Evolutionary conservation across 2,329 filamentous ascomycete genomes (phyloP).

Genomic region (Aspergillus oerlinghausenensis): DNA sequence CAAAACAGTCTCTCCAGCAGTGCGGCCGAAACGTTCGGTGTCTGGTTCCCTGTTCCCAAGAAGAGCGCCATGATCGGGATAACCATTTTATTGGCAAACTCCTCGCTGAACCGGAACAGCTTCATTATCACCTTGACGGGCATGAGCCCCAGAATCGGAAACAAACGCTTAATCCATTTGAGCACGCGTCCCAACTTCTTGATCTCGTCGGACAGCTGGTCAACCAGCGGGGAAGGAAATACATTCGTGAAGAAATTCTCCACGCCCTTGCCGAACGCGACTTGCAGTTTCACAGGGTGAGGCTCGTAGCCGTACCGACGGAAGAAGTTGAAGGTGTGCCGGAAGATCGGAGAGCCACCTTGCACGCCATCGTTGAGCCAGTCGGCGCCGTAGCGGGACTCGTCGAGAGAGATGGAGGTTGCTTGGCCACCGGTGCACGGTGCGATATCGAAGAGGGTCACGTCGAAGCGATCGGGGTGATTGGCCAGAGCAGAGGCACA

Average conservation of each 20-base stretch:
- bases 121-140: conserved; percentile 62
- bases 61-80: conserved; percentile 70
- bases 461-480: conserved; percentile 60
- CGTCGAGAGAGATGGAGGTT: conserved; percentile 54
- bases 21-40: conserved; percentile 64
- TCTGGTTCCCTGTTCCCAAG: conserved; percentile 70
- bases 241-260: conserved; percentile 60
- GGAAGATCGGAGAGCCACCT: conserved; percentile 57
- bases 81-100: conserved; percentile 67
- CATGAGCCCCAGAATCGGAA: conserved; percentile 53
- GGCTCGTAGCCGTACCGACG: conserved; percentile 53
- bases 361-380: conserved; percentile 62
- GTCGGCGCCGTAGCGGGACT: conserved; percentile 52
- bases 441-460: conserved; percentile 59
- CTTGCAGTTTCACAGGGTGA: conserved; percentile 55
- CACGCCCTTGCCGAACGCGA: conserved; percentile 55
- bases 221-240: conserved; percentile 53
- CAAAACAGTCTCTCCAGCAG: conserved; percentile 60
- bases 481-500: conserved; percentile 64
- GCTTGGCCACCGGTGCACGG: conserved; percentile 59
- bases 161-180: conserved; percentile 51
- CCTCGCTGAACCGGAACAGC: conserved; percentile 63
- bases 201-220: conserved; percentile 53
- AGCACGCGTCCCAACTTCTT: conserved; percentile 51
- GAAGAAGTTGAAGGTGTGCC: conserved; percentile 61